Percentiles rank a stretch among this genome's conserved stretches.
phyloP scores from a whole-genome alignment of 345 rosid species.

The Acer campestre region DNA sequence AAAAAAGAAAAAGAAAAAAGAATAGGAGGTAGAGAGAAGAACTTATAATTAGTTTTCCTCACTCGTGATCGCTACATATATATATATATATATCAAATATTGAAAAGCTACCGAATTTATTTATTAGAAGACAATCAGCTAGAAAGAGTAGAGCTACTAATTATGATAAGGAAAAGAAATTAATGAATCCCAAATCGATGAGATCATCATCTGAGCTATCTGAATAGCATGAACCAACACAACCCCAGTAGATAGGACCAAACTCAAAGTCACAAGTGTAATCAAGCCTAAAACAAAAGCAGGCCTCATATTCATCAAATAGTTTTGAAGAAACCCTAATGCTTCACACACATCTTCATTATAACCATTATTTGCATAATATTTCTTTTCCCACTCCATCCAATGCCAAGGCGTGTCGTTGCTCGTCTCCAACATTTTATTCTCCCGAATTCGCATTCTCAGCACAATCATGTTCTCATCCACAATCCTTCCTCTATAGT shows the following conservation, averaged over 20 bases:
- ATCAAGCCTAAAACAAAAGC: conserved; percentile 27
- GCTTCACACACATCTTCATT: conserved; percentile 30
- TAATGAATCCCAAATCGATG: too few relatives aligned
- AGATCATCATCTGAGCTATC: conserved; percentile 3
- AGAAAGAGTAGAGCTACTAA: too few relatives aligned
- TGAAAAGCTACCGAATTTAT: too few relatives aligned
- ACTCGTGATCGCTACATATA: too few relatives aligned
- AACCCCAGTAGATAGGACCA: conserved; percentile 16
- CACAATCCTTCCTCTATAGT: conserved; percentile 19
- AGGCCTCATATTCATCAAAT: conserved; percentile 31
- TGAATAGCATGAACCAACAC: conserved; percentile 18
- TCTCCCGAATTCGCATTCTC: conserved; percentile 29
- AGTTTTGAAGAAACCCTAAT: conserved; percentile 29
- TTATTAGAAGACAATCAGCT: too few relatives aligned
- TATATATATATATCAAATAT: too few relatives aligned
- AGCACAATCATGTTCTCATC: conserved; percentile 37
- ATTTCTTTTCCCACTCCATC: conserved; percentile 44
- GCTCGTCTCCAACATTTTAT: conserved; percentile 21
- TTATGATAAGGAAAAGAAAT: too few relatives aligned
- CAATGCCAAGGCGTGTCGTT: conserved; percentile 19
- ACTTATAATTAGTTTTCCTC: too few relatives aligned
- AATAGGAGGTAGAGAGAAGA: too few relatives aligned
- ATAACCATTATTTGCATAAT: conserved; percentile 10
- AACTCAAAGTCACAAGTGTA: conserved; percentile 8
- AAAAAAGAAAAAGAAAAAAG: too few relatives aligned